Evolutionary conservation across 257 asterid genomes (phyloP).

Genomic region (Solanum tarijense): DNA sequence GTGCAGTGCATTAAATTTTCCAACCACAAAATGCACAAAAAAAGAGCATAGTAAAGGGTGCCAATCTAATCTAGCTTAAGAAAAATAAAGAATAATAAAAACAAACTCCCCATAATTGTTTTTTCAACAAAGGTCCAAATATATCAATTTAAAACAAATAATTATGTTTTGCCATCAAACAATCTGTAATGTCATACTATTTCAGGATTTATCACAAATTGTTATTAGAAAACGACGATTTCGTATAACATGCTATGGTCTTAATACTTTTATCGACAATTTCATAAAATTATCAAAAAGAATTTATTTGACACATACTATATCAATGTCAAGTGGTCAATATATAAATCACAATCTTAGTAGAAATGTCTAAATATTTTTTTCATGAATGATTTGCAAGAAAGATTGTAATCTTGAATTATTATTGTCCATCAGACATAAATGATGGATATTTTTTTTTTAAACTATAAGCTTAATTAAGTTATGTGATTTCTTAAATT

Average conservation of each 20-base stretch:
- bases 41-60: background rate
- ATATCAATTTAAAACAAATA: background rate
- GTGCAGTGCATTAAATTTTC: constrained; percentile 1
- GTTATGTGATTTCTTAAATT: background rate
- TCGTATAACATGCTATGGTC: too few relatives aligned
- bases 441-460: too few relatives aligned
- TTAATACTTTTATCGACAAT: too few relatives aligned
- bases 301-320: too few relatives aligned
- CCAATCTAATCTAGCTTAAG: background rate
- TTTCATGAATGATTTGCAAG: too few relatives aligned
- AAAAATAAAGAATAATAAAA: background rate
- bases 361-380: too few relatives aligned
- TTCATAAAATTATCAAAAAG: too few relatives aligned
- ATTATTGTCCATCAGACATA: too few relatives aligned
- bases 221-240: background rate
- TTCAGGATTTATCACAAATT: background rate
- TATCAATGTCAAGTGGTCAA: too few relatives aligned
- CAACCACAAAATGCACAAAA: background rate
- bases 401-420: too few relatives aligned
- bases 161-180: background rate
- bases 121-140: background rate
- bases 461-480: too few relatives aligned
- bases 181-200: background rate
- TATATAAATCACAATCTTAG: too few relatives aligned
- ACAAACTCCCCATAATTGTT: background rate